Conservation (phyloP, 73 alveolate species). For the Paramecium sonneborni region DNA sequence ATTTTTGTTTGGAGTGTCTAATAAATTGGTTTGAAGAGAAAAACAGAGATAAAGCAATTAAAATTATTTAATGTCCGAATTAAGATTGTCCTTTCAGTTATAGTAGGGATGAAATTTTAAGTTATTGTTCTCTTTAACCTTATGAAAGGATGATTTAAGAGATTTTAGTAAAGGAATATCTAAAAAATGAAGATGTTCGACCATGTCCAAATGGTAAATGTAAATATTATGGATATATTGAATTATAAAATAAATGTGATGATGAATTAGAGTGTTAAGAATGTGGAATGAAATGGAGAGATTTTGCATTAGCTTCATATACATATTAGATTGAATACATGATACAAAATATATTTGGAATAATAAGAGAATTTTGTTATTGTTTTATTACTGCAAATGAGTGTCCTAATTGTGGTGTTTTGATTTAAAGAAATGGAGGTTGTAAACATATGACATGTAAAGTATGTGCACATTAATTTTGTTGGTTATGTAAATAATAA, state of each 20-base stretch:
- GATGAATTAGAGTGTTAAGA: not conserved
- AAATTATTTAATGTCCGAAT: not conserved
- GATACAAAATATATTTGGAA: not conserved
- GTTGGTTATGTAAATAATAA: slow-evolving; percentile 40
- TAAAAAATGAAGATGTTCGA: not conserved
- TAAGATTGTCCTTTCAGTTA: not conserved
- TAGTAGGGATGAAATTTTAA: not conserved
- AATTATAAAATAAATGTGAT: not conserved
- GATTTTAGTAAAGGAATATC: not conserved
- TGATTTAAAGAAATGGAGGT: slow-evolving; percentile 19
- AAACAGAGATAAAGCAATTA: not conserved
- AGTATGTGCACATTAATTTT: not conserved
- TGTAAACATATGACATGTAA: slow-evolving; percentile 49
- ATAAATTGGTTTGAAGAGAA: not conserved
- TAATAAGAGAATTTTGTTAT: not conserved
- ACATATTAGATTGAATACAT: not conserved
- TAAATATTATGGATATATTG: not conserved
- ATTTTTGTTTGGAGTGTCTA: not conserved
- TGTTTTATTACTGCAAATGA: slow-evolving; percentile 34
- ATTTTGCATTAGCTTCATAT: not conserved
- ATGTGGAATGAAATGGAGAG: not conserved
- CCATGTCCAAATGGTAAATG: slow-evolving; percentile 56
- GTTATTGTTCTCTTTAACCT: not conserved
- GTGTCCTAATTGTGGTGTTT: not conserved
- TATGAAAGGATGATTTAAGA: not conserved